Percentiles rank a stretch among this genome's conserved stretches.
phyloP scores from a whole-genome alignment of 306 rosid genomes.

The Canavalia gladiata region DNA sequence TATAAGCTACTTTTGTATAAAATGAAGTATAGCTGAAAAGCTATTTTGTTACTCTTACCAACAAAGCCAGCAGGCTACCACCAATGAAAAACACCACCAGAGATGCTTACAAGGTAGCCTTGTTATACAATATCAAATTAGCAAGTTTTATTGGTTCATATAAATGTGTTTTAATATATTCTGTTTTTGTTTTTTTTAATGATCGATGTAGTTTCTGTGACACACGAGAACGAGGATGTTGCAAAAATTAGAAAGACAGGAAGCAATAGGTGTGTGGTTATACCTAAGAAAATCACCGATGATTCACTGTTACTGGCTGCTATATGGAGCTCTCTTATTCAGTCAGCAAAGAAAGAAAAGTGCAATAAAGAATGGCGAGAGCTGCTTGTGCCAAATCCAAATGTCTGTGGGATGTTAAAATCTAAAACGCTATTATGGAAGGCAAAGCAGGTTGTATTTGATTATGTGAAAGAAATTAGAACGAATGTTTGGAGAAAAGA shows the following conservation, averaged over 20 bases:
- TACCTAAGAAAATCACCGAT: conserved; percentile 62
- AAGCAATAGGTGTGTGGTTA: conserved; percentile 41
- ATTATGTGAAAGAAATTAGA: conserved; percentile 71
- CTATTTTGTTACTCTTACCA: conserved; percentile 50
- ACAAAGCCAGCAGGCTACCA: conserved; percentile 69
- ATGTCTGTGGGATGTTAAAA: conserved; percentile 56
- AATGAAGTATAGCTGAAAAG: too few species aligned
- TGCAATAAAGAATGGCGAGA: conserved; percentile 48
- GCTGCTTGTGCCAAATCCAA: conserved; percentile 50
- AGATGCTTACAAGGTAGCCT: conserved; percentile 52
- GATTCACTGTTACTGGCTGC: conserved; percentile 68
- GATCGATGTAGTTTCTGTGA: conserved; percentile 27
- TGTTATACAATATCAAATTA: not conserved
- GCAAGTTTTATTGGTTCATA: conserved; percentile 9
- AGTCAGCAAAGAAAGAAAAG: conserved; percentile 50
- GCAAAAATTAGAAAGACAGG: conserved; percentile 42
- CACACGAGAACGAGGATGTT: conserved; percentile 43
- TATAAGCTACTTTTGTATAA: too few species aligned
- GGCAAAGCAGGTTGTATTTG: conserved; percentile 73
- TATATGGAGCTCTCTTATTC: conserved; percentile 61
- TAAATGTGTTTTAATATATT: not conserved
- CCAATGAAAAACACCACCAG: conserved; percentile 47
- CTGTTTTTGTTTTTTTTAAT: not conserved
- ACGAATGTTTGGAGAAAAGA: conserved; percentile 47
- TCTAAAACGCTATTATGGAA: conserved; percentile 61